These are phyloP conservation scores for Aspergillus unguis DNA, from an alignment of 2,329 filamentous ascomycete species.

Conservation along the genomic window DNA sequence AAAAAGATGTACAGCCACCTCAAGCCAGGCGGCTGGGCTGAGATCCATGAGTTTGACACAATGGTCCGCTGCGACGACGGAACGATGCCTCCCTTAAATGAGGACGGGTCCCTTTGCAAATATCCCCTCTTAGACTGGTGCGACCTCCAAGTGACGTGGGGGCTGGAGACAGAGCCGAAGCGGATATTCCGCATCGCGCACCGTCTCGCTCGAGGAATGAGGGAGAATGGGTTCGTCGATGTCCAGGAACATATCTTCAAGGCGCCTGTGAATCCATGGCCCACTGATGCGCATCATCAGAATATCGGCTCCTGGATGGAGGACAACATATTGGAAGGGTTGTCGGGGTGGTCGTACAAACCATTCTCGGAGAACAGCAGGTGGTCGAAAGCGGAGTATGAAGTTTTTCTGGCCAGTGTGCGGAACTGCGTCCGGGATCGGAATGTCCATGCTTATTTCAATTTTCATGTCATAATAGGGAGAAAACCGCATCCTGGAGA, in stretches of 20 bases:
- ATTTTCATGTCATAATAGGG: slow-evolving; percentile 39
- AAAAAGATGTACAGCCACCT: slow-evolving; percentile 51
- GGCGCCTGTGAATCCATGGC: slow-evolving; percentile 53
- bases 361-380: slow-evolving; percentile 27
- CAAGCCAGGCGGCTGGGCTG: slow-evolving; percentile 54
- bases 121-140: slow-evolving; percentile 50
- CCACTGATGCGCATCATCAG: slow-evolving; percentile 46
- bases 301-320: slow-evolving; percentile 50
- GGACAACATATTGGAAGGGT: slow-evolving; percentile 44
- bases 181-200: slow-evolving; percentile 53
- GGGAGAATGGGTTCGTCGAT: slow-evolving; percentile 57
- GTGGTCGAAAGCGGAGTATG: slow-evolving; percentile 46
- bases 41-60: slow-evolving; percentile 45
- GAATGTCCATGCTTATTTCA: slow-evolving; percentile 41
- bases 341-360: slow-evolving; percentile 45
- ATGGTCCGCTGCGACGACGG: slow-evolving; percentile 52
- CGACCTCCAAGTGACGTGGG: slow-evolving; percentile 40
- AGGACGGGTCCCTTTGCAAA: slow-evolving; percentile 29
- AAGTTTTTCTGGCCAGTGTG: slow-evolving; percentile 46
- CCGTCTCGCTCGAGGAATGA: slow-evolving; percentile 53
- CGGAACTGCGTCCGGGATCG: slow-evolving; percentile 41
- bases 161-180: slow-evolving; percentile 43
- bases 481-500: slow-evolving; percentile 31
- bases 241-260: slow-evolving; percentile 53
- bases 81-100: slow-evolving; percentile 49